Evolutionary conservation across 164 flowering plant species (phyloP).

Genomic region (Vitis rotundifolia): DNA sequence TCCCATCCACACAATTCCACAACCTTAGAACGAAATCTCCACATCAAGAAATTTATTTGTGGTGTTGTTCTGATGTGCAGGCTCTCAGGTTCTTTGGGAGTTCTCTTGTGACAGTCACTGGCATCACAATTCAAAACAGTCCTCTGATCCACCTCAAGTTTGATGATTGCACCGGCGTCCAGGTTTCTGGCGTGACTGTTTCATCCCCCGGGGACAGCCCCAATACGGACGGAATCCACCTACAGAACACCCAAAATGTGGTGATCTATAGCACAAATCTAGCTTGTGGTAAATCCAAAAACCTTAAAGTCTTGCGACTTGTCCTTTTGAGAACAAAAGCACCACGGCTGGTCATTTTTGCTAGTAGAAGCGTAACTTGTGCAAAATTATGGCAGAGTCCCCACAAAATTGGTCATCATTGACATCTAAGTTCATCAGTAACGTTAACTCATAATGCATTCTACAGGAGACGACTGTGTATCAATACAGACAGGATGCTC

Average conservation of each 20-base stretch:
- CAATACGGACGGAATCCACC: conserved; percentile 82
- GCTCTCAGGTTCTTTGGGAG: conserved; percentile 67
- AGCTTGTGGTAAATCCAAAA: conserved; percentile 51
- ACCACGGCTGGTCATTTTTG: background rate
- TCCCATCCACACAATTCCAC: background rate
- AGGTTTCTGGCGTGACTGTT: conserved; percentile 33
- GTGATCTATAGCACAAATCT: conserved; percentile 40
- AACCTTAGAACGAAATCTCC: background rate
- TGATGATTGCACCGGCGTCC: conserved; percentile 47
- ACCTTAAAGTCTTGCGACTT: background rate
- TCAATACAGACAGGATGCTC: conserved; percentile 61
- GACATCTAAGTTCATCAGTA: background rate
- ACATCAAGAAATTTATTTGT: background rate
- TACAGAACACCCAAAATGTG: conserved; percentile 61
- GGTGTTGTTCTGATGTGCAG: conserved; percentile 22
- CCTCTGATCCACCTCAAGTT: conserved; percentile 62
- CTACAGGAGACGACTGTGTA: conserved; percentile 51
- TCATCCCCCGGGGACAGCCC: conserved; percentile 68
- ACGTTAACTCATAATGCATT: background rate
- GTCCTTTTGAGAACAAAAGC: conserved; percentile 33
- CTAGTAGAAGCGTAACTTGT: background rate
- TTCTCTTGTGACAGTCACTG: conserved; percentile 43
- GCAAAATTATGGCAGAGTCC: background rate
- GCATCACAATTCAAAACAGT: conserved; percentile 66
- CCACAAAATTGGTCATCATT: background rate